Percentiles rank a stretch among this genome's conserved stretches.
Evolutionary conservation across 2,329 filamentous ascomycete genomes (phyloP).

Genomic region (Xylariaceae sp.): DNA sequence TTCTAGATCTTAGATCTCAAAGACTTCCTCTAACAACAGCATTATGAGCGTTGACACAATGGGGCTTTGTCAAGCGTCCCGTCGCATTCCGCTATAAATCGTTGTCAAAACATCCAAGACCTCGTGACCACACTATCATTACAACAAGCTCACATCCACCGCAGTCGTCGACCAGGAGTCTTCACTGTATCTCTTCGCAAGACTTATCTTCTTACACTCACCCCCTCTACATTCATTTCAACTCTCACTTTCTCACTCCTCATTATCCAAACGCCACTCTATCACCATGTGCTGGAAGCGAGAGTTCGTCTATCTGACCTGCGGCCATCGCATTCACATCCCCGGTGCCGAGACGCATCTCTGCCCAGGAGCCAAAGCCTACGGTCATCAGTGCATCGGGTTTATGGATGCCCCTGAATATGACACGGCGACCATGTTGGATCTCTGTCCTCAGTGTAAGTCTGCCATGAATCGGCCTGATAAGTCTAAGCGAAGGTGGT

Average conservation of each 20-base stretch:
- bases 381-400: conserved; percentile 4
- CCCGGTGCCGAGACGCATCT: not conserved
- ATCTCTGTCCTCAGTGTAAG: conserved; percentile 1
- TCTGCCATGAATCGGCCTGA: not conserved
- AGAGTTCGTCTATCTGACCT: conserved; percentile 11
- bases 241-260: not conserved
- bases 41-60: too few relatives aligned
- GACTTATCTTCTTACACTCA: not conserved
- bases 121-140: too few relatives aligned
- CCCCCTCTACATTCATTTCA: not conserved
- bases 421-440: not conserved
- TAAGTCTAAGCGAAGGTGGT: not conserved
- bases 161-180: too few relatives aligned
- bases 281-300: conserved; percentile 22
- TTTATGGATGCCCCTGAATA: conserved; percentile 4
- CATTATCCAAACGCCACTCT: conserved; percentile 5
- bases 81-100: too few relatives aligned
- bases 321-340: conserved; percentile 14
- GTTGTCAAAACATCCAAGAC: too few relatives aligned
- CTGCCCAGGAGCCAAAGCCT: conserved; percentile 4
- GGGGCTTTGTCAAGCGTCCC: too few relatives aligned
- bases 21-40: too few relatives aligned
- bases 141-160: too few relatives aligned
- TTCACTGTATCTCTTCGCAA: too few relatives aligned
- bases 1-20: too few relatives aligned